A percentile compares a stretch with the other conserved stretches of the same genome.
phyloP scores from a whole-genome alignment of 2,329 filamentous ascomycete species.

The Scytalidium sp. region DNA sequence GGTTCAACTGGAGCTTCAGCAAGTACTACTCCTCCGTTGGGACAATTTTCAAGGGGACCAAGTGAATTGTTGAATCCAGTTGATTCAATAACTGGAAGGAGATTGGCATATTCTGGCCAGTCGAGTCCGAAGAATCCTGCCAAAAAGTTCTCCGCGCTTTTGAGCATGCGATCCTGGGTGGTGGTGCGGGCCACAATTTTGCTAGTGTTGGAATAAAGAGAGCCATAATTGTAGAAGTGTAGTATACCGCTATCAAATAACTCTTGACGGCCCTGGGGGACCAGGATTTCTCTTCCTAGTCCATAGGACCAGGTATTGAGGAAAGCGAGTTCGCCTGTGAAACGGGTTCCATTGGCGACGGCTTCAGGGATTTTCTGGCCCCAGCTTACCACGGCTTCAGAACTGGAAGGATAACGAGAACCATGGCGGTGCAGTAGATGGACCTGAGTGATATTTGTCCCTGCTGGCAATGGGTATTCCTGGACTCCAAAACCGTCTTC shows the following conservation, averaged over 20 bases:
- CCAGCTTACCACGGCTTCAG: constrained; percentile 51
- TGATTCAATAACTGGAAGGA: constrained; percentile 69
- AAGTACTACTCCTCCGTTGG: constrained; percentile 48
- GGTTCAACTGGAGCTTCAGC: constrained; percentile 52
- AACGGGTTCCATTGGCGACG: constrained; percentile 50
- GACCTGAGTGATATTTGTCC: constrained; percentile 66
- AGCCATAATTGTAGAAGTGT: constrained; percentile 56
- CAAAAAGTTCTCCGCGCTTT: constrained; percentile 71
- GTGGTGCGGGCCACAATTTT: constrained; percentile 74
- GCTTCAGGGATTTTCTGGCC: constrained; percentile 59
- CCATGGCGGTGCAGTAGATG: constrained; percentile 67
- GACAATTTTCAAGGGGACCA: constrained; percentile 64
- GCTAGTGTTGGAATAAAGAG: constrained; percentile 67
- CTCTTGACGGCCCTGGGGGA: constrained; percentile 70
- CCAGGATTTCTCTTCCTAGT: constrained; percentile 68
- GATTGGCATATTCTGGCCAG: constrained; percentile 68
- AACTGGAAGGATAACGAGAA: constrained; percentile 66
- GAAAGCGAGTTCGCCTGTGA: constrained; percentile 60
- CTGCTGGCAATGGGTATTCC: constrained; percentile 65
- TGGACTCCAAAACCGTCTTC: constrained; percentile 68
- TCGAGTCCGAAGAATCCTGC: constrained; percentile 76
- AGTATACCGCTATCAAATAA: constrained; percentile 68
- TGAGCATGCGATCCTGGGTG: constrained; percentile 74
- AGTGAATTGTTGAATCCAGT: constrained; percentile 66
- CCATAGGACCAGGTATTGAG: constrained; percentile 67